Percentiles rank a stretch among this genome's conserved stretches.
These are phyloP conservation scores for Amauroascus niger DNA, from an alignment of 2,329 filamentous ascomycete species.

Conservation along the genomic window DNA sequence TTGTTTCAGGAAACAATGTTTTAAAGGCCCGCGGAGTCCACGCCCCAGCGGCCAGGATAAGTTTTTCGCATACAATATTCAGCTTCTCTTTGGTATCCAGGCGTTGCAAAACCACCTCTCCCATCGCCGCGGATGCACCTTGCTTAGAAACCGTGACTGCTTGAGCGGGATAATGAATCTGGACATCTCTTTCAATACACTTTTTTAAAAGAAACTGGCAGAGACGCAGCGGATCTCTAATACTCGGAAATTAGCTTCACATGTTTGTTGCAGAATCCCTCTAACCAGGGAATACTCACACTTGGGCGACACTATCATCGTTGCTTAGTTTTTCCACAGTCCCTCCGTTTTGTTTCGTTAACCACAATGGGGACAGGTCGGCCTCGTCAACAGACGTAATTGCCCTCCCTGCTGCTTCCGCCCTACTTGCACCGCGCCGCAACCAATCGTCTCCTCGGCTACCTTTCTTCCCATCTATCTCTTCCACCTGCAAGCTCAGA, in stretches of 20 bases:
- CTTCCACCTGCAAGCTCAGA: conserved; percentile 43
- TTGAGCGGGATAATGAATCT: conserved; percentile 55
- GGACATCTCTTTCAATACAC: conserved; percentile 52
- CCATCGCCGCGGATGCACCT: conserved; percentile 39
- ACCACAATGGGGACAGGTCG: conserved; percentile 44
- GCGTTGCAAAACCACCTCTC: conserved; percentile 44
- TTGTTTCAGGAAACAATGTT: conserved; percentile 52
- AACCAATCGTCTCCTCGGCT: conserved; percentile 56
- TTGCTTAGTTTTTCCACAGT: conserved; percentile 53
- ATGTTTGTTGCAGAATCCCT: background rate
- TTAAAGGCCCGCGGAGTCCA: conserved; percentile 62
- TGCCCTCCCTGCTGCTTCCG: conserved; percentile 40
- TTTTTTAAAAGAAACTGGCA: conserved; percentile 55
- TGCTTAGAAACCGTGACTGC: conserved; percentile 47
- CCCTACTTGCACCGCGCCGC: conserved; percentile 53
- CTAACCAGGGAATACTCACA: conserved; percentile 41
- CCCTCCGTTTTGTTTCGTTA: conserved; percentile 48
- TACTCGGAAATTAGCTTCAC: background rate
- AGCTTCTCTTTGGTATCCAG: conserved; percentile 23
- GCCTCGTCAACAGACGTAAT: conserved; percentile 28
- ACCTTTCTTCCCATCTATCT: conserved; percentile 31
- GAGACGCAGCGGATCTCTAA: conserved; percentile 53
- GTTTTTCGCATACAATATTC: conserved; percentile 50
- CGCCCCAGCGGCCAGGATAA: conserved; percentile 59
- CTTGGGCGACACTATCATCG: conserved; percentile 53